These are phyloP conservation scores for Phytopythium cucurbitacearum DNA, from an alignment of 352 stramenopile species.

Conservation along the genomic window DNA sequence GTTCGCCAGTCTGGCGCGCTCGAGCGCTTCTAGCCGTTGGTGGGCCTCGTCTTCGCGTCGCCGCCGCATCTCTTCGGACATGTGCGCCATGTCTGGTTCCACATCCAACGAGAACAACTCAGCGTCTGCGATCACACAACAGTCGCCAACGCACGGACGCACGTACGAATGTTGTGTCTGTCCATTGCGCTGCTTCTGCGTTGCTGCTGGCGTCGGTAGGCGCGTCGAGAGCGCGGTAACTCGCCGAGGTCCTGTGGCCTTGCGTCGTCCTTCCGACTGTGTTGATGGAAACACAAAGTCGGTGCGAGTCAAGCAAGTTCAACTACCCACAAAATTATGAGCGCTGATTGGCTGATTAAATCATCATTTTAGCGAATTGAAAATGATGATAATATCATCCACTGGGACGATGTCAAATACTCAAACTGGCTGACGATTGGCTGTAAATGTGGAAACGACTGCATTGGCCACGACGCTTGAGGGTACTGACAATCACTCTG, in stretches of 20 bases:
- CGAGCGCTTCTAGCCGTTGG: constrained; percentile 31
- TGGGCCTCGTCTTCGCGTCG: constrained; percentile 29
- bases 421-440: neutral
- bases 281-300: constrained; percentile 8
- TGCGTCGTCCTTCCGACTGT: neutral
- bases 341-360: neutral
- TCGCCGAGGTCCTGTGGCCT: neutral
- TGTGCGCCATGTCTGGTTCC: constrained; percentile 1
- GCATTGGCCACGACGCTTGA: constrained; percentile 9
- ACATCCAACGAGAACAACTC: no score
- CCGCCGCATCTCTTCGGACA: constrained; percentile 8
- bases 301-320: constrained; percentile 2
- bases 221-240: neutral
- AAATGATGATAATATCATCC: neutral
- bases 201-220: neutral
- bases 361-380: constrained; percentile 1
- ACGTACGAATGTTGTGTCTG: constrained; percentile 1
- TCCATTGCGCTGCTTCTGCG: neutral
- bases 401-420: neutral
- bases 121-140: no score
- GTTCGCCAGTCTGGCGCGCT: constrained; percentile 33
- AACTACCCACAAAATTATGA: neutral
- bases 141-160: no score
- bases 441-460: neutral
- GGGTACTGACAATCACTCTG: constrained; percentile 6